Evolutionary conservation across 805 yeast genomes (phyloP).

Genomic region (Candida nemodendra): DNA sequence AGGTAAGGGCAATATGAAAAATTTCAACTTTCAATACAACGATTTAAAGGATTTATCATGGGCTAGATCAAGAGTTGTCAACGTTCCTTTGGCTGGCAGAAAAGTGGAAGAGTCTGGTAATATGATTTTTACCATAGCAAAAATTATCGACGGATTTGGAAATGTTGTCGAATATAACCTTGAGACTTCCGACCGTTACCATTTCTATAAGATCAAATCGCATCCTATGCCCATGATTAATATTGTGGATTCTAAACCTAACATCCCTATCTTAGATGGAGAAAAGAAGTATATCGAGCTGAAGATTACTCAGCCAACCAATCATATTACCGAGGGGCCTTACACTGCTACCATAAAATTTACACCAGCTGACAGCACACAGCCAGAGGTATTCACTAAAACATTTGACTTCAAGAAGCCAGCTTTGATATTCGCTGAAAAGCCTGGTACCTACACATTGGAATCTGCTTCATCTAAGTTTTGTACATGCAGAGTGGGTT

Average conservation of each 20-base stretch:
- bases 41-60: slow-evolving; percentile 41
- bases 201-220: slow-evolving; percentile 46
- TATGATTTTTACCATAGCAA: slow-evolving; percentile 55
- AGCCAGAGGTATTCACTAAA: slow-evolving; percentile 19
- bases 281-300: slow-evolving; percentile 34
- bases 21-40: slow-evolving; percentile 27
- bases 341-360: slow-evolving; percentile 38
- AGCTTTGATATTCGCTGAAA: slow-evolving; percentile 38
- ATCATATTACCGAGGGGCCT: slow-evolving; percentile 45
- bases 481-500: slow-evolving; percentile 72
- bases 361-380: slow-evolving; percentile 27
- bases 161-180: slow-evolving; percentile 48
- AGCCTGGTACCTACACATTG: slow-evolving; percentile 68
- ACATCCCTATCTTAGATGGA: slow-evolving; percentile 30
- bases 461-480: slow-evolving; percentile 51
- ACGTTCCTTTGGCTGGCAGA: slow-evolving; percentile 28
- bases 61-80: slow-evolving; percentile 30
- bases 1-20: slow-evolving; percentile 16
- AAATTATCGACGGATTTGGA: slow-evolving; percentile 66
- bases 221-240: slow-evolving; percentile 56
- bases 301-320: slow-evolving; percentile 21
- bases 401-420: slow-evolving; percentile 29
- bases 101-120: slow-evolving; percentile 43
- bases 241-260: slow-evolving; percentile 37
- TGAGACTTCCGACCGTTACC: slow-evolving; percentile 34